phyloP scores from a whole-genome alignment of 2,329 filamentous ascomycete species.

The Sphaceloma murrayae region DNA sequence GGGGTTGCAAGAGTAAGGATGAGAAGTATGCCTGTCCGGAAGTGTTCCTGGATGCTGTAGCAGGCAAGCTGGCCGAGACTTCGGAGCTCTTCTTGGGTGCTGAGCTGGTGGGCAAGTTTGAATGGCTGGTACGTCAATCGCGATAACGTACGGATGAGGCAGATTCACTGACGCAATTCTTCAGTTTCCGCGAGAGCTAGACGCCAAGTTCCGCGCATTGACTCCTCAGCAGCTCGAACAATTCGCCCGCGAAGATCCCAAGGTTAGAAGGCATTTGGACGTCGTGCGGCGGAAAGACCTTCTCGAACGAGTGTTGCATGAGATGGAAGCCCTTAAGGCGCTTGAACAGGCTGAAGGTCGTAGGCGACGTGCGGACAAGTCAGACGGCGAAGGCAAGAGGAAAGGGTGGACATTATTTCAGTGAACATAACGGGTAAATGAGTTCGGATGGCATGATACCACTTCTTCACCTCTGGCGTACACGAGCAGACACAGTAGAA shows the following conservation, averaged over 20 bases:
- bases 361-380: slow-evolving; percentile 29
- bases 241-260: slow-evolving; percentile 88
- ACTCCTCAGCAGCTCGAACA: slow-evolving; percentile 68
- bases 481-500: slow-evolving; percentile 3
- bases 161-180: slow-evolving; percentile 5
- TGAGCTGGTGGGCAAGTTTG: slow-evolving; percentile 91
- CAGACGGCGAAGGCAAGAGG: slow-evolving; percentile 20
- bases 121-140: slow-evolving; percentile 57
- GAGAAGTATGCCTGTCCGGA: slow-evolving; percentile 98
- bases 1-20: slow-evolving; percentile 70
- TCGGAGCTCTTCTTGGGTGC: slow-evolving; percentile 96
- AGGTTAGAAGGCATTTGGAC: slow-evolving; percentile 79
- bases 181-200: slow-evolving; percentile 79
- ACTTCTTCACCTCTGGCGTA: slow-evolving; percentile 6
- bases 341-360: slow-evolving; percentile 49
- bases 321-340: slow-evolving; percentile 85
- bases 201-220: slow-evolving; percentile 66
- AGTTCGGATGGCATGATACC: slow-evolving; percentile 13
- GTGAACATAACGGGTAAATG: slow-evolving; percentile 12
- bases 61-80: slow-evolving; percentile 86
- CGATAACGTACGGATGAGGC: too few relatives aligned
- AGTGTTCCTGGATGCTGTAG: slow-evolving; percentile 93
- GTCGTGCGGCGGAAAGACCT: slow-evolving; percentile 87
- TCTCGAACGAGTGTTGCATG: slow-evolving; percentile 82
- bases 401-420: slow-evolving; percentile 8